Base-by-base conservation (phyloP, 2,329 filamentous ascomycete species). In the Aphanocladium album region DNA sequence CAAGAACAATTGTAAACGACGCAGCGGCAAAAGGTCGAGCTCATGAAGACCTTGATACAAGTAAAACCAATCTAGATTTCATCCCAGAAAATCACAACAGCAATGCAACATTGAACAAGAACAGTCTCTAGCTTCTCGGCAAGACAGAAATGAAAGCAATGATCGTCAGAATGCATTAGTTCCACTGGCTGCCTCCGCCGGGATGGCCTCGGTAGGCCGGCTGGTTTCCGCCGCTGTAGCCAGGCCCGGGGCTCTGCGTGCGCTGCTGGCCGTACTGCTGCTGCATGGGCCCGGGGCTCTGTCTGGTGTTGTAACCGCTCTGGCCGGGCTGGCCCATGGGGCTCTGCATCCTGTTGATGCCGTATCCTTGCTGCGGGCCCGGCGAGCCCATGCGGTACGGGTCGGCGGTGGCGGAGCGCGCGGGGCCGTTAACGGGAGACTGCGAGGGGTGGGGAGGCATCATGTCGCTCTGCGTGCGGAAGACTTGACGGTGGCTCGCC, bases 331-430 rank as follows among this genome's bases (percentile, higher is more conserved):
- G 59, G 19, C 59, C 59, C 51, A 61, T 62, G 2, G 60, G 56
- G 37, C 56, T 62, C 21, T 59, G 56, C 60, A 62, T 62, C 27
- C 60, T 53, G 25, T 55, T 47, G 17, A 59, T 23, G 17, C 60
- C 65, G 35, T 62, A 61, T 52, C 43, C 50, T 45, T 57, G 55
- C 41, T 62, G 63, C 5, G 63, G 61, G 5, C 41, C 64, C 2
- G 64, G 63, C 5, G 66, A 66, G 46, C 46, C 64, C 43, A 64
- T 55, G 7, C 64, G 53, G 47, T 59, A 63, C 14, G 56, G 37
- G 19, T 59, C 62, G 9, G 60, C 37, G n/a, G 62, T 53, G n/a
- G 59, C 30, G 33, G 62, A 56, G 49, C 54, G 57, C 19, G 41
- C 35, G 16, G 46, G 55, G 9, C 21, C 45, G 33, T 12, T 6